Conservation (phyloP, 345 rosid genomes). For the Hibiscus syriacus region DNA sequence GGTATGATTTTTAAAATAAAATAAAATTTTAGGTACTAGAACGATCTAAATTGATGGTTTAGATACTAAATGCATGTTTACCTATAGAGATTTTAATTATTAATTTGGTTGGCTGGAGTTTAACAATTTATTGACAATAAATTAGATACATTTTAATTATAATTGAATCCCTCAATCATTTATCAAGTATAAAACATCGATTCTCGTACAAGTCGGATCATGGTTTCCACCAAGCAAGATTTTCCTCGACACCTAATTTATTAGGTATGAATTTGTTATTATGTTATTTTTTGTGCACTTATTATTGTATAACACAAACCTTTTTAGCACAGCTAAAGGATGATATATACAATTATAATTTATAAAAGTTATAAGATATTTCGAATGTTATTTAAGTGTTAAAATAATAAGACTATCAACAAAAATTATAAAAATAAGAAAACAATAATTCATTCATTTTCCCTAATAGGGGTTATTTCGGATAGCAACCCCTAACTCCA, state of each 20-base stretch:
- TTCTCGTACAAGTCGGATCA: constrained; percentile 6
- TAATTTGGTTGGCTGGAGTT: not conserved
- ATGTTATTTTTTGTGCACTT: too few species aligned
- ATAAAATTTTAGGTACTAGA: too few species aligned
- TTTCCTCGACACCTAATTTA: constrained; percentile 14
- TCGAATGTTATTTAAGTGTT: too few species aligned
- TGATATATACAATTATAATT: not conserved
- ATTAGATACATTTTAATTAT: not conserved
- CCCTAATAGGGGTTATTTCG: not conserved
- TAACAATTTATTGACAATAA: not conserved
- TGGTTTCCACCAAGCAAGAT: constrained; percentile 21
- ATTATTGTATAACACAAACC: not conserved
- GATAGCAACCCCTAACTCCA: not conserved
- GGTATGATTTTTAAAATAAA: too few species aligned
- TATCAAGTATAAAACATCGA: not conserved
- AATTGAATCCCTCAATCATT: not conserved
- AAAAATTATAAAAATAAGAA: too few species aligned
- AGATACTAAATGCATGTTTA: too few species aligned
- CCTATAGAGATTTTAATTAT: not conserved
- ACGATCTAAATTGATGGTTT: too few species aligned
- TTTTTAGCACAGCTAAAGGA: not conserved
- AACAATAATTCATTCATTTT: too few species aligned
- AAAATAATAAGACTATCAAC: too few species aligned
- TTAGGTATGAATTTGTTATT: not conserved
- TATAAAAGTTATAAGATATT: not conserved